Conservation (phyloP, 208 protist species). For the Leishmania turanica region DNA sequence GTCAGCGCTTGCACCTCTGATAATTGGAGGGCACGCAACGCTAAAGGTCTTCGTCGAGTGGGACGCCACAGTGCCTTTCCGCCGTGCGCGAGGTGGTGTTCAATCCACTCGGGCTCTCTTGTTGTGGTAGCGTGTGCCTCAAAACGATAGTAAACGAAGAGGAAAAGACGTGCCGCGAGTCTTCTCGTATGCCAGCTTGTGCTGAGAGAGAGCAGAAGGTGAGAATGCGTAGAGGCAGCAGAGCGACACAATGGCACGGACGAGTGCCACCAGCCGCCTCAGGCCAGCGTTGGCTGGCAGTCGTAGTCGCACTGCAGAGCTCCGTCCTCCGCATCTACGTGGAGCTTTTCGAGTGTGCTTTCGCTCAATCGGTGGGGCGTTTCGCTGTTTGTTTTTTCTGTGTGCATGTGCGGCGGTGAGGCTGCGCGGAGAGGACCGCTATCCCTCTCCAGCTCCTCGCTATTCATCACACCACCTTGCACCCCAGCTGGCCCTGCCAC, state of each 20-base stretch:
- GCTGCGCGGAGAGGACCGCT: neutral
- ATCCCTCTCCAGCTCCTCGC: neutral
- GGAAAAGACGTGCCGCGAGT: neutral
- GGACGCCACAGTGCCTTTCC: neutral
- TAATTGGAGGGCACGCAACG: constrained; percentile 54
- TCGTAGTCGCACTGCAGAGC: neutral
- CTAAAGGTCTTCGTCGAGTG: constrained; percentile 45
- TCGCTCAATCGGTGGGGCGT: neutral
- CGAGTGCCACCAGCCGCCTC: too few species aligned
- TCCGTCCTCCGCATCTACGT: neutral
- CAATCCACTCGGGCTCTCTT: neutral
- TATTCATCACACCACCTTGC: neutral
- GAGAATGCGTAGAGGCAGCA: constrained; percentile 4
- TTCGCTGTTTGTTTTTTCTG: neutral
- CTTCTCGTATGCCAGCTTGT: neutral
- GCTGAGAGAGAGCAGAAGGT: neutral
- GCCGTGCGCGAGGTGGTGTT: neutral
- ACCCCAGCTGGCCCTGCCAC: neutral
- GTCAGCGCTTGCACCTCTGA: constrained; percentile 49
- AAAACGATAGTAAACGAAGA: neutral
- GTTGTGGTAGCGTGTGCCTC: neutral
- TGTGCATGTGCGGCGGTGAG: neutral
- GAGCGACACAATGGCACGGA: neutral
- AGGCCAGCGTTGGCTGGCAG: neutral
- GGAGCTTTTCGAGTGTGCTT: neutral